Percentiles rank a stretch among this genome's conserved stretches.
These are phyloP conservation scores for Sonneratia caseolaris DNA, from an alignment of 345 rosid genomes.

Conservation along the genomic window DNA sequence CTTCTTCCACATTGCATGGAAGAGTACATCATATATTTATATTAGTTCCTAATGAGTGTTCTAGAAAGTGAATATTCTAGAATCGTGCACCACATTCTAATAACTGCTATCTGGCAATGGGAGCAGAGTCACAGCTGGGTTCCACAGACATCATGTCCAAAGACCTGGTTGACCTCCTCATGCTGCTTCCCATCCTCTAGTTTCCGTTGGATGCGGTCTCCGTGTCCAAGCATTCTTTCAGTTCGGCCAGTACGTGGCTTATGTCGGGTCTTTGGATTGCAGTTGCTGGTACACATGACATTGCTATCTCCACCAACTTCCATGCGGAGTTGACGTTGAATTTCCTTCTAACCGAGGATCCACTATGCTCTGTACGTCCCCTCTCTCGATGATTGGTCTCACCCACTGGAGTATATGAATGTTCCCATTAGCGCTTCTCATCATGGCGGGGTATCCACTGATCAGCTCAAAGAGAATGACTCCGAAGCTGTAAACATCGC, in stretches of 20 bases:
- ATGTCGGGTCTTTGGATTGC: slow-evolving; percentile 27
- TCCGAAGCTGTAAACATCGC: slow-evolving; percentile 51
- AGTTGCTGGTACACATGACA: slow-evolving; percentile 23
- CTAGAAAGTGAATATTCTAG: too few relatives aligned
- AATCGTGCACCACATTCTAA: too few relatives aligned
- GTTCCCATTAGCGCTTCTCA: slow-evolving; percentile 17
- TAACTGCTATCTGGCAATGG: not conserved
- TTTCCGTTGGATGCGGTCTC: slow-evolving; percentile 7
- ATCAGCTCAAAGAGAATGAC: slow-evolving; percentile 41
- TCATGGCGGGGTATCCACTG: slow-evolving; percentile 35
- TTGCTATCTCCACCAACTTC: slow-evolving; percentile 36
- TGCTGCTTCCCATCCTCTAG: not conserved
- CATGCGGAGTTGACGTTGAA: slow-evolving; percentile 28
- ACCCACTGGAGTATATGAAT: slow-evolving; percentile 36
- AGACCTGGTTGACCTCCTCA: not conserved
- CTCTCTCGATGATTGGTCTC: slow-evolving; percentile 18
- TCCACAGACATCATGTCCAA: not conserved
- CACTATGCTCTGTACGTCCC: slow-evolving; percentile 25
- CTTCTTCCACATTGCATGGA: too few relatives aligned
- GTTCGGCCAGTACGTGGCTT: slow-evolving; percentile 22
- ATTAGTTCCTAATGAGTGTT: too few relatives aligned
- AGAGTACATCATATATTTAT: too few relatives aligned
- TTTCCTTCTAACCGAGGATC: slow-evolving; percentile 29
- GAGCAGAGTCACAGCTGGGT: not conserved
- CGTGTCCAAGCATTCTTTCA: slow-evolving; percentile 24